phyloP scores from a whole-genome alignment of 208 protist species.

The Leishmania guyanensis region DNA sequence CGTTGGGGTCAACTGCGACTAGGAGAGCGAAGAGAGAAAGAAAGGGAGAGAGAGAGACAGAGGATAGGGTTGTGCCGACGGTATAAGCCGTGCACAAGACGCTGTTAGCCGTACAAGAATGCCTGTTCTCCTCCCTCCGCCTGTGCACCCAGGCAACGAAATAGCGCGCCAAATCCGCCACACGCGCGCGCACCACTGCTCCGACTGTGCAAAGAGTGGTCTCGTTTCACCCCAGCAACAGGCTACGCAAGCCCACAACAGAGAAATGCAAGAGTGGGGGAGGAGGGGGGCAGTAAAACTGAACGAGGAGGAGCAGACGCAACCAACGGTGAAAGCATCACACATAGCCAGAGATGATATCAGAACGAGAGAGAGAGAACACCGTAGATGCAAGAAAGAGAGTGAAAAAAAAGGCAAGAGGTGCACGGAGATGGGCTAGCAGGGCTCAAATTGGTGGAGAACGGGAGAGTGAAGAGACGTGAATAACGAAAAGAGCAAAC shows the following conservation, averaged over 20 bases:
- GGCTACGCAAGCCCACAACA: background rate
- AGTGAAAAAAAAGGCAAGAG: too few relatives aligned
- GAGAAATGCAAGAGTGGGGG: background rate
- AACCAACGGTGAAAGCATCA: background rate
- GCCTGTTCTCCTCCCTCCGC: background rate
- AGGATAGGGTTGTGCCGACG: too few relatives aligned
- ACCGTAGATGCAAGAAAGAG: too few relatives aligned
- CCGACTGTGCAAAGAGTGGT: background rate
- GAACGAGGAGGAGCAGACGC: background rate
- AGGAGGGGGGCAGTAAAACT: background rate
- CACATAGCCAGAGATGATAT: too few relatives aligned
- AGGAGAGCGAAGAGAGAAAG: background rate
- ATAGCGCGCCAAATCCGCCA: background rate
- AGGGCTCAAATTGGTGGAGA: background rate
- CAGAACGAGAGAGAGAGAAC: background rate
- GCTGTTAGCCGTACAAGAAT: background rate
- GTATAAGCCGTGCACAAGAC: too few relatives aligned
- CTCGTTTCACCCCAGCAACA: background rate
- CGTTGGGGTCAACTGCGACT: background rate
- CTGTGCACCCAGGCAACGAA: too few relatives aligned
- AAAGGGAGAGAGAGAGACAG: too few relatives aligned
- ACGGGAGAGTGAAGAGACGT: too few relatives aligned
- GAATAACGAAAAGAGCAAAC: too few relatives aligned
- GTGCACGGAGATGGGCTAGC: background rate
- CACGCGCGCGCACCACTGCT: background rate